Base-by-base conservation (phyloP, 306 rosid species). In the Pterocarpus santalinus region DNA sequence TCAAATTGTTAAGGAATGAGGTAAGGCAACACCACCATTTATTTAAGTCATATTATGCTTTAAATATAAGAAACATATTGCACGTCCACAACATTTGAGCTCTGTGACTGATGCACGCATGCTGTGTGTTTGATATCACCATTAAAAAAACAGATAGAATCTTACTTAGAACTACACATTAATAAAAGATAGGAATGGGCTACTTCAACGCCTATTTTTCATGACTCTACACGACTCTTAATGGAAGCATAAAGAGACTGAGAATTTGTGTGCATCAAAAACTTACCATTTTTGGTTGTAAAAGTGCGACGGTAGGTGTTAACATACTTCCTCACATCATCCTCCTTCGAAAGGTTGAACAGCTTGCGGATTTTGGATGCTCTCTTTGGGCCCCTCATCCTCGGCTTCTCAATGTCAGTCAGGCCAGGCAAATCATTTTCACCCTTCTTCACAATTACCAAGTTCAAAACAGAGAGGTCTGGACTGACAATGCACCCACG, bases 401-500 rank as follows among this genome's bases (percentile, higher is more conserved):
- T 83, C 7, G 86, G 86, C 76, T 83, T 83, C 69, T 83, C 86
- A 65, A 78, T 38, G 41, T 83, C 86, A 11, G 86, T 83, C 17
- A 83, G 70, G 15, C 83, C 86, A 0, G 86, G 86, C 11, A 83
- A 47, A 46, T 83, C 86, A 78, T 33, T 57, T 0, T 83, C 86
- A 65, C 86, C 86, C 77, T 78, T 83, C 86, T 78, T 83, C 72
- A 83, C 86, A 72, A 83, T 83, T 0, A 83, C 86, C 80, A 83
- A 77, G 80, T 83, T 83, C 83, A 83, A 49, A 56, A 83, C 86
- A 72, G 86, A 83, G 11, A 83, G 86, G 70, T 83, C 86, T 0
- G 86, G 86, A 55, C 83, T 83, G 76, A 83, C 86, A 72, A 83
- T 83, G 76, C 86, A 83, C n/a, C 86, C 86, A 35, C 86, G 83